Percentiles rank a stretch among this genome's conserved stretches.
These are phyloP conservation scores for Camillea tinctor DNA, from an alignment of 2,329 filamentous ascomycete genomes.

Conservation along the genomic window DNA sequence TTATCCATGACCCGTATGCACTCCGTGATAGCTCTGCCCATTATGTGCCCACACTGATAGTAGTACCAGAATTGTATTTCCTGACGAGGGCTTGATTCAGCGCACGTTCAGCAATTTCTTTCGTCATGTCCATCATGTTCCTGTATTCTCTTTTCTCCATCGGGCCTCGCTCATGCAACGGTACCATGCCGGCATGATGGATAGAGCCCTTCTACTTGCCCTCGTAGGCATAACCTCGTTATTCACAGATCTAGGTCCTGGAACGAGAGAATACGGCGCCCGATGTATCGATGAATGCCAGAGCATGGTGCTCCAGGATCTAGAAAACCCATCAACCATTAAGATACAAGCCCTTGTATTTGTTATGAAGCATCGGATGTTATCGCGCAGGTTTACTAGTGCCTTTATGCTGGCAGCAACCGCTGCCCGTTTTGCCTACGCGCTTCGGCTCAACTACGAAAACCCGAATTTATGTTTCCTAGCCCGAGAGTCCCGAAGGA, in stretches of 20 bases:
- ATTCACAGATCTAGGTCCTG: slow-evolving; percentile 53
- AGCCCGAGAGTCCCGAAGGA: slow-evolving; percentile 31
- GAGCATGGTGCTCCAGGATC: slow-evolving; percentile 49
- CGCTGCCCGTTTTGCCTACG: slow-evolving; percentile 48
- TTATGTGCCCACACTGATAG: slow-evolving; percentile 20
- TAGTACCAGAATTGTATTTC: slow-evolving; percentile 42
- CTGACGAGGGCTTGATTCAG: slow-evolving; percentile 46
- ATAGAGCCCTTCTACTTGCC: slow-evolving; percentile 52
- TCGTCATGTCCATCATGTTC: slow-evolving; percentile 57
- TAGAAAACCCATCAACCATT: slow-evolving; percentile 56
- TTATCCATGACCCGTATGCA: slow-evolving; percentile 26
- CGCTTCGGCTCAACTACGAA: slow-evolving; percentile 49
- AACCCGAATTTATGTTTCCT: slow-evolving; percentile 44
- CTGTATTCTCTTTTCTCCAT: slow-evolving; percentile 58
- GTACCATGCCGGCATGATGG: slow-evolving; percentile 56
- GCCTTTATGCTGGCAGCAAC: slow-evolving; percentile 48
- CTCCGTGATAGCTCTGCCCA: slow-evolving; percentile 13
- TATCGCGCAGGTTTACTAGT: slow-evolving; percentile 44
- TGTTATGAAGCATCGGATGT: slow-evolving; percentile 47
- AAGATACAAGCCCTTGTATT: slow-evolving; percentile 50
- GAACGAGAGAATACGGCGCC: slow-evolving; percentile 51
- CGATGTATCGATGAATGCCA: slow-evolving; percentile 57
- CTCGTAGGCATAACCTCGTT: slow-evolving; percentile 56
- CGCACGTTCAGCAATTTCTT: slow-evolving; percentile 58
- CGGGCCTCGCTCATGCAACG: slow-evolving; percentile 60